Evolutionary conservation across 106 monocot species (phyloP), one percentile per base, ranked within the genome.

Genomic region (Dendrobium nobile): DNA sequence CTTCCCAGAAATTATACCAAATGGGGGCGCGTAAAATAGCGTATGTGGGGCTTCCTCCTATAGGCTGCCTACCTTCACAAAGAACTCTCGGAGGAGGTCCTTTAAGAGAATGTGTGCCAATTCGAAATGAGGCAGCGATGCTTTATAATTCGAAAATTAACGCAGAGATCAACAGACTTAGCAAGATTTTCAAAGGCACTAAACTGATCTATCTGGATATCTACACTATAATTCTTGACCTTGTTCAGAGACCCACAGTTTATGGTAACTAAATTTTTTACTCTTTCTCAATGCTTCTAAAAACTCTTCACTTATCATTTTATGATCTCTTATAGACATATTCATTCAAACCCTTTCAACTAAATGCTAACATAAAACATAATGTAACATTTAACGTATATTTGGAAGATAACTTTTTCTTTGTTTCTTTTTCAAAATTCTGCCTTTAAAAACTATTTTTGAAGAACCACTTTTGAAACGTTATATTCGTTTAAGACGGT

Each of bases 201-300:
- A 47, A 26, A 41, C 48, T 76, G 10, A 13, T 48, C 48, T 76
- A 47, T 27, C 24, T 76, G 2, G 76, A 76, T 58, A 58, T 75
- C 75, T 81, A 81, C 40, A 37, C 54, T 13, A 56, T 75, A 41
- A 5, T 81, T 2, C 48, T 72, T 6, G 81, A 81, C 44, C 28
- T 81, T 10, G 42, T 75, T 8, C 56, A 74, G 18, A 28, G 42
- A 10, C 81, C 81, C 20, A 13, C 54, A 24, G 45, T 22, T 15
- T 81, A 81, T 27, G 81, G 81, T 81, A 81, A 80, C 1, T 41
- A 47, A 0, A 11, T 15, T 51, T 11, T 40, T 24, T 28, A 54
- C 44, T 47, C 19, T 55, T 77, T 44, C 0, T 67, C n/a, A 20
- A 51, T 51, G 51, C 11, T 51, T 51, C 51, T 11, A 11, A 51